Evolutionary conservation across 2,329 filamentous ascomycete genomes (phyloP), one percentile per base, ranked within the genome.

Genomic region (Zasmidium citrigriseum): DNA sequence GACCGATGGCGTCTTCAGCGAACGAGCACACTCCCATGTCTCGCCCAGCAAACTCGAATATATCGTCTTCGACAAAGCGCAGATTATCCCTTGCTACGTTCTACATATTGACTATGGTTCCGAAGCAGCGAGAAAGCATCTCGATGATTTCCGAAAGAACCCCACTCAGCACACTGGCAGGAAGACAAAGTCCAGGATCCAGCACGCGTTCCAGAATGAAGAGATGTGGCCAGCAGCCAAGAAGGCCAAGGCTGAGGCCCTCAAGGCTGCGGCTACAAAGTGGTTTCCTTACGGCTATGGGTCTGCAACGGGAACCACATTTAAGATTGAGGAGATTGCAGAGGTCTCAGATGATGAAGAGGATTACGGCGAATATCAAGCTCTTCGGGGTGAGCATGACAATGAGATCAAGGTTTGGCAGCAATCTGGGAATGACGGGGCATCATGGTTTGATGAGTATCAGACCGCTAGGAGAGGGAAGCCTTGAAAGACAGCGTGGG

Each of bases 51-150:
- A 60, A 1, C 63, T 73, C 20, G 77, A 80, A 60, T 80, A 79
- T 54, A 71, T 81, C 20, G 75, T 79, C 12, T 79, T 80, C 60
- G 67, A 78, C n/a, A 61, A 68, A 7, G 68, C 71, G 2, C 76
- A 76, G 48, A 78, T 80, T 10, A 65, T 80, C 10, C 78, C 78
- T 0, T 77, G 76, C 51, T 79, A 80, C 54, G 77, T 80, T 10
- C 69, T 80, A 4, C 77, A 81, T 57, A 67, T 80, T 9, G 78
- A 81, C 56, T 74, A 74, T 59, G 74, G 75, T 3, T 63, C 65
- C 16, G 68, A 74, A 2, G 68, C 73, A 51, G 67, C 72, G 22
- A 54, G 10, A 41, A 59, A 67, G 38, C 60, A 72, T 49, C 70
- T 68, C 12, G 58, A 52, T 7, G 52, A 57, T 10, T 64, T 70